Conservation (phyloP, 1,284 basidiomycete species). For the Leccinum solheimii region DNA sequence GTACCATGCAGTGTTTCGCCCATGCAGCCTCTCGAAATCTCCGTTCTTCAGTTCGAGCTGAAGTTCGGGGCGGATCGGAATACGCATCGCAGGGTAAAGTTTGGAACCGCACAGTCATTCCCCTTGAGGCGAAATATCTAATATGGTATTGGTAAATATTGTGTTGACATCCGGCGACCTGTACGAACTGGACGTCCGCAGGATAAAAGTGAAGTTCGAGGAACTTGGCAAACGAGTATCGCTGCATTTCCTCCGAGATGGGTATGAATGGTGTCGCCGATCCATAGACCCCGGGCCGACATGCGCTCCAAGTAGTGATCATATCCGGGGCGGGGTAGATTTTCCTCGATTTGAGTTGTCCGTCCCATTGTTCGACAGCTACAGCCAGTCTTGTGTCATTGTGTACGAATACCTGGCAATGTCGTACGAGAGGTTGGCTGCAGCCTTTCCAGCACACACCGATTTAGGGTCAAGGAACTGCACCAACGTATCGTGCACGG, state of each 20-base stretch:
- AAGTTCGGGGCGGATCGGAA: slow-evolving; percentile 82
- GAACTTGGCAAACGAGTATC: slow-evolving; percentile 93
- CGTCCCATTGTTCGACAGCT: slow-evolving; percentile 85
- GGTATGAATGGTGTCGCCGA: slow-evolving; percentile 85
- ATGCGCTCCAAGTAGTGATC: slow-evolving; percentile 92
- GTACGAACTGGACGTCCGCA: slow-evolving; percentile 77
- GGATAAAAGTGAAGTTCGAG: slow-evolving; percentile 93
- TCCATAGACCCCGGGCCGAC: slow-evolving; percentile 66
- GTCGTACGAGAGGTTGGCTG: slow-evolving; percentile 76
- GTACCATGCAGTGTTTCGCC: slow-evolving; percentile 74
- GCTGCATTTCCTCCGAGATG: slow-evolving; percentile 90
- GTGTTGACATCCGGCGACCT: slow-evolving; percentile 85
- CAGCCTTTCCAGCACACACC: slow-evolving; percentile 84
- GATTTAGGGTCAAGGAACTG: slow-evolving; percentile 72
- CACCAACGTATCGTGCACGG: slow-evolving; percentile 67
- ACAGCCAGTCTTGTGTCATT: slow-evolving; percentile 83
- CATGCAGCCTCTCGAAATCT: slow-evolving; percentile 82
- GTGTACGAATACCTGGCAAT: slow-evolving; percentile 90
- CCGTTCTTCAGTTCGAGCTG: slow-evolving; percentile 88
- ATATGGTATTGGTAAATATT: slow-evolving; percentile 94
- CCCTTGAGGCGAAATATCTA: slow-evolving; percentile 84
- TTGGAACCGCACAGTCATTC: slow-evolving; percentile 90
- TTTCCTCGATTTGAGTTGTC: slow-evolving; percentile 61
- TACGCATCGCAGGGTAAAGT: slow-evolving; percentile 88
- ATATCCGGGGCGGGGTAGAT: slow-evolving; percentile 64